Evolutionary conservation across 2,329 filamentous ascomycete species (phyloP).

Genomic region (Stromatinia cepivora): DNA sequence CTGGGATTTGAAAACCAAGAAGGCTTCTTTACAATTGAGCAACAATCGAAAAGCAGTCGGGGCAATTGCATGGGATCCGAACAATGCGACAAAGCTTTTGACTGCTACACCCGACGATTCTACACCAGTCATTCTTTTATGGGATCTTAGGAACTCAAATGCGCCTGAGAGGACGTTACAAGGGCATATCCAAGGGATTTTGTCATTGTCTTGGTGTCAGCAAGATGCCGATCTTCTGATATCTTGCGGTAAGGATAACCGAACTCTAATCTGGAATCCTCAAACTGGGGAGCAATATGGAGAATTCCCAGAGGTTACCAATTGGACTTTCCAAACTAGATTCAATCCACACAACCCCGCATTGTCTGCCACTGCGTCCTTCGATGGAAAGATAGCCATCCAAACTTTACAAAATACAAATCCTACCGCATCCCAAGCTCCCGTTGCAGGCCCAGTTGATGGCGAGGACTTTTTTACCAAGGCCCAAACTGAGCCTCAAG

Average conservation of each 20-base stretch:
- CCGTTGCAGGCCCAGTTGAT: slow-evolving; percentile 70
- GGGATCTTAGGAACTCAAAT: slow-evolving; percentile 95
- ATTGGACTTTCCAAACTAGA: slow-evolving; percentile 95
- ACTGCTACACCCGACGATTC: slow-evolving; percentile 90
- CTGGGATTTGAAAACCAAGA: slow-evolving; percentile 98
- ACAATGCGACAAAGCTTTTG: slow-evolving; percentile 89
- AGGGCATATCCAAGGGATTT: slow-evolving; percentile 90
- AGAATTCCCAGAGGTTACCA: slow-evolving; percentile 96
- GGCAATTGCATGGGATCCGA: slow-evolving; percentile 95
- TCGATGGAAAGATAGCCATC: slow-evolving; percentile 92
- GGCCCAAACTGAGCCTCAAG: slow-evolving; percentile 88
- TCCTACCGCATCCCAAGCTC: slow-evolving; percentile 65
- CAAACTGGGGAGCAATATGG: slow-evolving; percentile 84
- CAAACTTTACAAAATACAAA: slow-evolving; percentile 96
- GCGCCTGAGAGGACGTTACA: slow-evolving; percentile 85
- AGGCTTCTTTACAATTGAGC: slow-evolving; percentile 93
- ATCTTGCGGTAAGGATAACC: slow-evolving; percentile 95
- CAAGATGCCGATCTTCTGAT: slow-evolving; percentile 87
- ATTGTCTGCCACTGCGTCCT: slow-evolving; percentile 90
- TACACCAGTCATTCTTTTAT: slow-evolving; percentile 83
- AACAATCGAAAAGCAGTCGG: slow-evolving; percentile 91
- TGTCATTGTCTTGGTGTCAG: slow-evolving; percentile 92
- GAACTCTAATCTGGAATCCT: slow-evolving; percentile 94
- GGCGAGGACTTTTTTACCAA: slow-evolving; percentile 96
- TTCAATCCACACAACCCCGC: slow-evolving; percentile 94